These are phyloP conservation scores for Mortierella polycephala DNA, from an alignment of 371 early-diverging fungal species.

Conservation along the genomic window DNA sequence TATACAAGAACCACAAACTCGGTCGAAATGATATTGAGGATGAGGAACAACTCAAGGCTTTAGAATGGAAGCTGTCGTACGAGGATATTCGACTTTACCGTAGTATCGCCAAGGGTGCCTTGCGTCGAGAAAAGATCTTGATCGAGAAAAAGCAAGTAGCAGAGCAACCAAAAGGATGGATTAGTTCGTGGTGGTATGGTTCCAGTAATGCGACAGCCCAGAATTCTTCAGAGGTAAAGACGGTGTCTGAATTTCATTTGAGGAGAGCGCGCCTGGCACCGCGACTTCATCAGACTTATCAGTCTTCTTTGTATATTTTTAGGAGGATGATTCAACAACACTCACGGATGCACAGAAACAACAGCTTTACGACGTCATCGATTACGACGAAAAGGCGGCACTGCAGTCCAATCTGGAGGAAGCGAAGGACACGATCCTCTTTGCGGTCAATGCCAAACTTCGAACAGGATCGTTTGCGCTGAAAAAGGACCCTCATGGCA, in stretches of 20 bases:
- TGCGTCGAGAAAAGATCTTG: slow-evolving; percentile 80
- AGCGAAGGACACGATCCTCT: slow-evolving; percentile 82
- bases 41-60: slow-evolving; percentile 62
- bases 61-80: slow-evolving; percentile 85
- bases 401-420: slow-evolving; percentile 73
- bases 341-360: slow-evolving; percentile 83
- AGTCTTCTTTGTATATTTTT: slow-evolving; percentile 10
- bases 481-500: slow-evolving; percentile 71
- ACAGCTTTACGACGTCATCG: slow-evolving; percentile 94
- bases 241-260: neutral
- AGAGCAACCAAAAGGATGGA: slow-evolving; percentile 63
- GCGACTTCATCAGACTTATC: neutral
- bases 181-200: slow-evolving; percentile 77
- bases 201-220: slow-evolving; percentile 11
- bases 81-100: slow-evolving; percentile 94
- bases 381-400: slow-evolving; percentile 88
- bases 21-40: slow-evolving; percentile 64
- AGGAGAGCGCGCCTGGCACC: no score
- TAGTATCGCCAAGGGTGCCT: slow-evolving; percentile 77
- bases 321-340: slow-evolving; percentile 57
- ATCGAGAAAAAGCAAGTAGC: slow-evolving; percentile 60
- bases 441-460: slow-evolving; percentile 77
- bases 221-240: slow-evolving; percentile 24
- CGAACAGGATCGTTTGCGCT: slow-evolving; percentile 88
- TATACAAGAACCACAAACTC: slow-evolving; percentile 79